Base-by-base conservation (phyloP, 208 protist genomes). In the Angomonas ambiguus region DNA sequence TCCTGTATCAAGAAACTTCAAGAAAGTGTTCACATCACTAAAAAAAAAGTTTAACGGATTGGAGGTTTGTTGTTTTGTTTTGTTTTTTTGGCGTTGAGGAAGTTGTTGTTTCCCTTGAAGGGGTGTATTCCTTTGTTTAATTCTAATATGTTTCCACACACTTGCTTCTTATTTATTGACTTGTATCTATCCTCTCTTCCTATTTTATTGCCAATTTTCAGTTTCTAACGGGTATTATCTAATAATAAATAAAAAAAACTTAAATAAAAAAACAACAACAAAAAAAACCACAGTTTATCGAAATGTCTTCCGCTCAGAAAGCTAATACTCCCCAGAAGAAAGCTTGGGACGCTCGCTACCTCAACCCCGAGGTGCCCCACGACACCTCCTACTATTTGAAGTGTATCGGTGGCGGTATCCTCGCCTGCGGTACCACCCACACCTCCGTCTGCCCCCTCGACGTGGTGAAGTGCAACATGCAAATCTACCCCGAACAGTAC, bases 381-480 rank as follows among this genome's bases (percentile, higher is more conserved):
- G 76, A 93, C 45, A 74, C 60, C 65, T 62, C 57, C 27, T 98
- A 98, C 87, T 98, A 97, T 75, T 65, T 84, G 59, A 97, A 96
- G 74, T 97, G 94, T 76, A 69, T 92, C 35, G 75, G 95, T 60
- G 97, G 94, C 20, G 97, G 97, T 72, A 79, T 97, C 38, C 74
- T 98, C 11, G 85, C 88, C 8, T 98, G 96, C 72, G 94, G 96
- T 62, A 71, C 97, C 0, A 99, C 97, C 55, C 97, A 99, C 92
- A 92, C 83, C 10, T 65, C 83, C 11, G 81, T 98, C 24, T 97
- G 93, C 70, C 96, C 97, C 1, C 80, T 99, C 61, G 97, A 99
- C 72, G 84, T 99, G 1, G 91, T 97, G 63, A 99, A 99, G 86
- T 98, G 92, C 72, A 96, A 94, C 75, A 97, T 97, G 75, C 96